These are phyloP conservation scores for Fusarium duplospermum DNA, from an alignment of 2,329 filamentous ascomycete genomes.

Conservation along the genomic window DNA sequence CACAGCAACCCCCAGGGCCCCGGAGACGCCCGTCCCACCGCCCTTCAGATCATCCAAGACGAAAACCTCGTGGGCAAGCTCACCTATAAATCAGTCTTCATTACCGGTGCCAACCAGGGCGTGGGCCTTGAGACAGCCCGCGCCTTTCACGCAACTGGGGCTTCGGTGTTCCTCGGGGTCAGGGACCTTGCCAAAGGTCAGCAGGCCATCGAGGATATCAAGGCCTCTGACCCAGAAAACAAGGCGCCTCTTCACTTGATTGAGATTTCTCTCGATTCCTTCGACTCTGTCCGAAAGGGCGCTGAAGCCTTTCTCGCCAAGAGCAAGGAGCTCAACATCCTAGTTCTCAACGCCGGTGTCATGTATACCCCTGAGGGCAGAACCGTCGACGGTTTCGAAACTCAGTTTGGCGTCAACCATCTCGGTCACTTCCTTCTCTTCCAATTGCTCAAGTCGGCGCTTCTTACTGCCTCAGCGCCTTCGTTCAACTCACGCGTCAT, in stretches of 20 bases:
- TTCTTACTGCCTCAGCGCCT: slow-evolving; percentile 54
- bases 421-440: slow-evolving; percentile 45
- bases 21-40: slow-evolving; percentile 28
- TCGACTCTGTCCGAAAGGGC: slow-evolving; percentile 2
- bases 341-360: slow-evolving; percentile 18
- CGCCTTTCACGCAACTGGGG: slow-evolving; percentile 10
- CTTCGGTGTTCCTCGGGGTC: slow-evolving; percentile 8
- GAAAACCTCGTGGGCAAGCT: background rate
- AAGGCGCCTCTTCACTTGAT: background rate
- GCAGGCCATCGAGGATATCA: slow-evolving; percentile 5
- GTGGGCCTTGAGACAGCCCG: slow-evolving; percentile 13
- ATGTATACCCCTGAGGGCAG: slow-evolving; percentile 22
- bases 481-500: slow-evolving; percentile 60
- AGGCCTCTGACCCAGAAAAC: background rate
- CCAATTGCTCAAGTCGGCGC: slow-evolving; percentile 54
- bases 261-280: slow-evolving; percentile 4
- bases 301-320: background rate
- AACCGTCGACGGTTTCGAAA: slow-evolving; percentile 34
- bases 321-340: background rate
- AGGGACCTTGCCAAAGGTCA: slow-evolving; percentile 3
- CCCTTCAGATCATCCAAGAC: slow-evolving; percentile 17
- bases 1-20: slow-evolving; percentile 12
- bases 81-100: background rate
- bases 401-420: slow-evolving; percentile 44
- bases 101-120: slow-evolving; percentile 26